These are phyloP conservation scores for Fusarium continuum DNA, from an alignment of 2,329 filamentous ascomycete species.

Conservation along the genomic window DNA sequence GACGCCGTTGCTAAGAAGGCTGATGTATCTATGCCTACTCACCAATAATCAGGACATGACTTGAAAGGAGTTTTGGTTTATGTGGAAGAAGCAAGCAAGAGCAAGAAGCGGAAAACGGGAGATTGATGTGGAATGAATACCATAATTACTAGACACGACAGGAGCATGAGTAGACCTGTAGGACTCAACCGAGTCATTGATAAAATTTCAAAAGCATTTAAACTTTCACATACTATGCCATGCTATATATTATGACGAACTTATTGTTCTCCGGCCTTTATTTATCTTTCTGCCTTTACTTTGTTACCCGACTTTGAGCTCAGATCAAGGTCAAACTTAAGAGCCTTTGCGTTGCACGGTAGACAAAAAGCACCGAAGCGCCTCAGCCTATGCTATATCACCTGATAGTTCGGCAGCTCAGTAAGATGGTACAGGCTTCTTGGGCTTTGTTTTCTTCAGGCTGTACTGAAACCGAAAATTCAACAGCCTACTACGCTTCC, in stretches of 20 bases:
- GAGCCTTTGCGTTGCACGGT: too few relatives aligned
- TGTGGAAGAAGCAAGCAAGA: not conserved
- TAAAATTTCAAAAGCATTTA: constrained; percentile 23
- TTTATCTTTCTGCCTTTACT: not conserved
- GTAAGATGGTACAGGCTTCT: too few relatives aligned
- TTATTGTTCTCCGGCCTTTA: not conserved
- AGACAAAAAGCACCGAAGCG: too few relatives aligned
- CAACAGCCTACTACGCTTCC: too few relatives aligned
- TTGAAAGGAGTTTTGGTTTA: not conserved
- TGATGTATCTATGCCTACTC: constrained; percentile 84
- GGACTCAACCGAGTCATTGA: constrained; percentile 7
- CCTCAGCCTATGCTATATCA: too few relatives aligned
- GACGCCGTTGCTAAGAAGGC: constrained; percentile 89
- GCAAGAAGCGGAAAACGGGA: constrained; percentile 2
- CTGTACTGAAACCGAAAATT: too few relatives aligned
- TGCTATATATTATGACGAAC: not conserved
- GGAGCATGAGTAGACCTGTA: not conserved
- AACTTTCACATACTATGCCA: not conserved
- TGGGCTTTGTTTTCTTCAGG: too few relatives aligned
- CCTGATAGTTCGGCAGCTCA: too few relatives aligned
- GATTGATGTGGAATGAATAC: constrained; percentile 12
- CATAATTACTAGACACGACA: constrained; percentile 22
- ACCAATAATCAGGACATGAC: constrained; percentile 41
- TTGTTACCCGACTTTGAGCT: too few relatives aligned
- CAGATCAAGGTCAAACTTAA: too few relatives aligned